phyloP scores from a whole-genome alignment of 2,329 filamentous ascomycete species.

The Monosporascus sp. region DNA sequence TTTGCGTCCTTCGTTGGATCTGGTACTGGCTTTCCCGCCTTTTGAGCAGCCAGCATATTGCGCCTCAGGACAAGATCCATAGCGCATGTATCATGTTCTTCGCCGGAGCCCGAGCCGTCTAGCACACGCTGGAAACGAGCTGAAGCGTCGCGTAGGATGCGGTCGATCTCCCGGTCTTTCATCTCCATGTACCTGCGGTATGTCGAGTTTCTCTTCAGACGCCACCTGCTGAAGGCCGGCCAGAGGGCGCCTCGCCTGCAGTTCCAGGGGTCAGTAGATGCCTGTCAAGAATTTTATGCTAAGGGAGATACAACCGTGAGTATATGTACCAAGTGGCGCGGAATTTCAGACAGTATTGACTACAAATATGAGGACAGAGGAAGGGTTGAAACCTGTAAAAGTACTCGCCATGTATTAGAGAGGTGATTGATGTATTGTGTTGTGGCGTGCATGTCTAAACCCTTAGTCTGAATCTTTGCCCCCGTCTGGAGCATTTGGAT shows the following conservation, averaged over 20 bases:
- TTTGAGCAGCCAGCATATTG: conserved; percentile 27
- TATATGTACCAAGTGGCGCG: no score
- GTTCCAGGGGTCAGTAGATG: neutral
- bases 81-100: conserved; percentile 25
- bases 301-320: no score
- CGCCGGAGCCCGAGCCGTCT: conserved; percentile 13
- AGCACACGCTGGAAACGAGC: conserved; percentile 14
- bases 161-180: conserved; percentile 15
- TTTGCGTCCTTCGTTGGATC: conserved; percentile 17
- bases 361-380: no score
- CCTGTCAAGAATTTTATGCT: no score
- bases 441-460: conserved; percentile 8
- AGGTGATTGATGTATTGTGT: conserved; percentile 8
- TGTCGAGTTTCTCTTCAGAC: conserved; percentile 3
- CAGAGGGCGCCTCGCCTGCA: neutral
- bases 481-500: conserved; percentile 5
- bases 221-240: conserved; percentile 7
- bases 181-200: conserved; percentile 14
- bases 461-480: conserved; percentile 1
- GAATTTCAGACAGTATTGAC: no score
- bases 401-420: conserved; percentile 1
- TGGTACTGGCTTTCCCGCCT: conserved; percentile 22
- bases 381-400: no score
- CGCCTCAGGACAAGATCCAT: conserved; percentile 32
- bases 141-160: conserved; percentile 16